A percentile compares a stretch with the other conserved stretches of the same genome.
These are phyloP conservation scores for Pezicula radicicola DNA, from an alignment of 2,329 filamentous ascomycete genomes.

Conservation along the genomic window DNA sequence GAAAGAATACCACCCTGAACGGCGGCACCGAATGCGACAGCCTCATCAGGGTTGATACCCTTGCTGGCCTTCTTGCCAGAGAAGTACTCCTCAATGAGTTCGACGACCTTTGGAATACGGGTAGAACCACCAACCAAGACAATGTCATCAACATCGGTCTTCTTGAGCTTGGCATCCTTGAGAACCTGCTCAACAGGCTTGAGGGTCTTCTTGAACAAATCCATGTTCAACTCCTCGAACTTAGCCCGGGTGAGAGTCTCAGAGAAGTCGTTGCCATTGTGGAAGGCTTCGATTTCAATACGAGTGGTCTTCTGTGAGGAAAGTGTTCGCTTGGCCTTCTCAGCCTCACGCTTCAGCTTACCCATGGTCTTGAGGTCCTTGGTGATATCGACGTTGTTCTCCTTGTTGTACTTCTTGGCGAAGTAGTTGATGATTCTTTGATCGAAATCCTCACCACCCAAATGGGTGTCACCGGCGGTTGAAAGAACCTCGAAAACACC, in stretches of 20 bases:
- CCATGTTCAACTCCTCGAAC: constrained; percentile 98
- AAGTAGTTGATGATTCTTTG: constrained; percentile 96
- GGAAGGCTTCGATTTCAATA: constrained; percentile 97
- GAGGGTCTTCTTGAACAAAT: constrained; percentile 98
- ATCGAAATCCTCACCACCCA: constrained; percentile 98
- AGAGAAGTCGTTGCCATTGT: constrained; percentile 95
- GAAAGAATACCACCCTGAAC: constrained; percentile 95
- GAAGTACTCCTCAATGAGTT: constrained; percentile 95
- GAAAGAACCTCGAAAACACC: constrained; percentile 94
- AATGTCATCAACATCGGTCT: constrained; percentile 91
- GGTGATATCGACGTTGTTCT: constrained; percentile 86
- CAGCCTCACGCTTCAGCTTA: constrained; percentile 98
- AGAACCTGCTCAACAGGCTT: constrained; percentile 99
- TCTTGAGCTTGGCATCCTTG: constrained; percentile 97
- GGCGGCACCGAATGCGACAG: constrained; percentile 95
- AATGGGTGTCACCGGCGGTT: constrained; percentile 94
- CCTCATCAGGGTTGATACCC: constrained; percentile 99
- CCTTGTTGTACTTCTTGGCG: constrained; percentile 98
- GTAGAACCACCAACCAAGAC: constrained; percentile 98
- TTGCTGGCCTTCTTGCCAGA: constrained; percentile 95
- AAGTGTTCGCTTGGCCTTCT: constrained; percentile 98
- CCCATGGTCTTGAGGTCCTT: constrained; percentile 98
- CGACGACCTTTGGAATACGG: constrained; percentile 97
- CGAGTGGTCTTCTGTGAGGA: constrained; percentile 91
- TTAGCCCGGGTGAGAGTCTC: constrained; percentile 98